Conservation (phyloP, 1,284 basidiomycete genomes). For the Mycena sp. region DNA sequence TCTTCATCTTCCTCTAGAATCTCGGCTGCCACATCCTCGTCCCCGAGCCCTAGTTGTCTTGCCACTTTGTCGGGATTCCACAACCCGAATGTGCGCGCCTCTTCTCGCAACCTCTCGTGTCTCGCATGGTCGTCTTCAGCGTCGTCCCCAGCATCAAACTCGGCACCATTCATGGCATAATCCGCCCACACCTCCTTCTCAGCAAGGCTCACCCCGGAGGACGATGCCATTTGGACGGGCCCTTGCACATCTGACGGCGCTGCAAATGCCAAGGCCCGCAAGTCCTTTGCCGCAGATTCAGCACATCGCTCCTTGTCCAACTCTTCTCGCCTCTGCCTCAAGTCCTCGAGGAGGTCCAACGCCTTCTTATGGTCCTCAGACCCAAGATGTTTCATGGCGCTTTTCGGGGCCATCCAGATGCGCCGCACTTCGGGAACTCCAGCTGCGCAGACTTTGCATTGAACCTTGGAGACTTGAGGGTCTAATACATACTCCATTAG, state of each 20-base stretch:
- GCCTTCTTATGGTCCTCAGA: too few relatives aligned
- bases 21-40: too few relatives aligned
- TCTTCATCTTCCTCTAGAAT: too few relatives aligned
- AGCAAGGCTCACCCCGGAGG: neutral
- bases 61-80: too few relatives aligned
- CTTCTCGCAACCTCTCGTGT: neutral
- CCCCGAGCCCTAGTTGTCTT: too few relatives aligned
- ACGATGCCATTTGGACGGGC: neutral
- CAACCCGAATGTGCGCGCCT: too few relatives aligned
- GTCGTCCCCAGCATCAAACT: neutral
- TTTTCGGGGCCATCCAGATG: too few relatives aligned
- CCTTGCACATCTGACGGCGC: neutral
- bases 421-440: too few relatives aligned
- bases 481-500: too few relatives aligned
- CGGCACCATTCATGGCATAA: neutral
- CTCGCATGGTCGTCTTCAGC: neutral
- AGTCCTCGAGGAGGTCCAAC: neutral
- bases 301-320: neutral
- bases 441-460: too few relatives aligned
- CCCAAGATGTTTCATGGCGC: too few relatives aligned
- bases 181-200: neutral
- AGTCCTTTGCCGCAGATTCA: neutral
- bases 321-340: neutral
- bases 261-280: neutral
- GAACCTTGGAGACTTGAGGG: too few relatives aligned